These are phyloP conservation scores for Exophiala xenobiotica DNA, from an alignment of 2,329 filamentous ascomycete species.

Conservation along the genomic window DNA sequence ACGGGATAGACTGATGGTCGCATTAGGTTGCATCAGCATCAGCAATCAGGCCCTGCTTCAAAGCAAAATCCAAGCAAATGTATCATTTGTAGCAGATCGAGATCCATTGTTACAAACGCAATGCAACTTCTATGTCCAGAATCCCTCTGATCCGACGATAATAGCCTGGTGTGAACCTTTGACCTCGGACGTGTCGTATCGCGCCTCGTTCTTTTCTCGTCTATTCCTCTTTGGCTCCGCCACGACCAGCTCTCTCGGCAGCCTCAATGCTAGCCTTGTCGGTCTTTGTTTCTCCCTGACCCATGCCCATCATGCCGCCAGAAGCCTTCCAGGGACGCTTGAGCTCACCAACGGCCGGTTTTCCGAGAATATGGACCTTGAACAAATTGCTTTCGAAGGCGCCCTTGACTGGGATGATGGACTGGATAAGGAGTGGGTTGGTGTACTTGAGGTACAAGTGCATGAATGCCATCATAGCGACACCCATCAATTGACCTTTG, in stretches of 20 bases:
- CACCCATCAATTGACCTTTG: conserved; percentile 90
- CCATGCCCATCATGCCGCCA: conserved; percentile 77
- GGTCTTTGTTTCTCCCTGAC: conserved; percentile 70
- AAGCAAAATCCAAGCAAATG: no score
- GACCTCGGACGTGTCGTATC: no score
- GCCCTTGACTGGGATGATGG: conserved; percentile 94
- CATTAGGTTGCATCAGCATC: neutral
- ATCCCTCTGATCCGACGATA: neutral
- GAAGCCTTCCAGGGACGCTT: conserved; percentile 92
- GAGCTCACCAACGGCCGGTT: conserved; percentile 83
- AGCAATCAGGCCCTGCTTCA: no score
- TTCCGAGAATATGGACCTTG: conserved; percentile 90
- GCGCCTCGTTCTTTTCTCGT: neutral
- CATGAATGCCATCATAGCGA: conserved; percentile 98
- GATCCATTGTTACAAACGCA: neutral
- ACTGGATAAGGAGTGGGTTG: conserved; percentile 98
- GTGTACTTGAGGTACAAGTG: conserved; percentile 99
- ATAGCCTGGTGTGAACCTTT: neutral
- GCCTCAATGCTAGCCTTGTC: conserved; percentile 74
- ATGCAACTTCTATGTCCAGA: neutral
- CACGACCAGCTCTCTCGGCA: conserved; percentile 51
- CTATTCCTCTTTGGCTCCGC: conserved; percentile 53
- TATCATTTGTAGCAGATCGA: no score
- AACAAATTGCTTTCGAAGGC: conserved; percentile 92
- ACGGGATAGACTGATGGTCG: neutral